Percentiles rank a stretch among this genome's conserved stretches.
phyloP scores from a whole-genome alignment of 176 grass and related monocot species.

The Zoysia japonica region DNA sequence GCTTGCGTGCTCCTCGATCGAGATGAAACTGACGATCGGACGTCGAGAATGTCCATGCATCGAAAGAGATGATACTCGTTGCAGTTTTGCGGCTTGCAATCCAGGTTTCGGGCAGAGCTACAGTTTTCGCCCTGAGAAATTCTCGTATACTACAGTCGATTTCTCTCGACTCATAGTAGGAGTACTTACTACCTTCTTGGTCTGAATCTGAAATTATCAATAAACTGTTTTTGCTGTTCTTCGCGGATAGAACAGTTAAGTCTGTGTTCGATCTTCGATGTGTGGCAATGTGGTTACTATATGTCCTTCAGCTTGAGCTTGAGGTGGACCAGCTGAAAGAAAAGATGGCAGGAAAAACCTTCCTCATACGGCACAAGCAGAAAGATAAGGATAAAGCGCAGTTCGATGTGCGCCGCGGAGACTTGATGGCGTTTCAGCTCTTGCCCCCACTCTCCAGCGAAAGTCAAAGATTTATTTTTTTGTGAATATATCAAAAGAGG shows the following conservation, averaged over 20 bases:
- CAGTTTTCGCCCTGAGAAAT: conserved; percentile 61
- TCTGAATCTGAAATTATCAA: background rate
- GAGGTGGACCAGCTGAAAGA: too few relatives aligned
- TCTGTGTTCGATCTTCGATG: too few relatives aligned
- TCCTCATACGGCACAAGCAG: conserved; percentile 7
- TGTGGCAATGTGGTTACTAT: background rate
- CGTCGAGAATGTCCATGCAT: conserved; percentile 33
- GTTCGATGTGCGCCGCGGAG: conserved; percentile 43
- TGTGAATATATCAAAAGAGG: background rate
- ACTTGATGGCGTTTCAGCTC: conserved; percentile 40
- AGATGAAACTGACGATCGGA: conserved; percentile 30
- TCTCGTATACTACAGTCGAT: too few relatives aligned
- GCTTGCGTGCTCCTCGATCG: conserved; percentile 35
- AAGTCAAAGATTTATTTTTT: conserved; percentile 40
- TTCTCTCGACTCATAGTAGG: too few relatives aligned
- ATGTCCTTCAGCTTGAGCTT: background rate
- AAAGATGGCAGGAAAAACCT: background rate
- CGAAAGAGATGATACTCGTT: conserved; percentile 43
- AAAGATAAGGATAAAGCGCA: conserved; percentile 51
- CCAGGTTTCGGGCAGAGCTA: conserved; percentile 57
- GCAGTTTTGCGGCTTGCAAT: conserved; percentile 52
- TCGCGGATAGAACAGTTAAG: background rate
- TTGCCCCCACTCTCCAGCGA: background rate
- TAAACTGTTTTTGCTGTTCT: conserved; percentile 23
- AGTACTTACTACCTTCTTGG: too few relatives aligned